These are phyloP conservation scores for Spathaspora sp. DNA, from an alignment of 1,139 yeast genomes.

Conservation along the genomic window DNA sequence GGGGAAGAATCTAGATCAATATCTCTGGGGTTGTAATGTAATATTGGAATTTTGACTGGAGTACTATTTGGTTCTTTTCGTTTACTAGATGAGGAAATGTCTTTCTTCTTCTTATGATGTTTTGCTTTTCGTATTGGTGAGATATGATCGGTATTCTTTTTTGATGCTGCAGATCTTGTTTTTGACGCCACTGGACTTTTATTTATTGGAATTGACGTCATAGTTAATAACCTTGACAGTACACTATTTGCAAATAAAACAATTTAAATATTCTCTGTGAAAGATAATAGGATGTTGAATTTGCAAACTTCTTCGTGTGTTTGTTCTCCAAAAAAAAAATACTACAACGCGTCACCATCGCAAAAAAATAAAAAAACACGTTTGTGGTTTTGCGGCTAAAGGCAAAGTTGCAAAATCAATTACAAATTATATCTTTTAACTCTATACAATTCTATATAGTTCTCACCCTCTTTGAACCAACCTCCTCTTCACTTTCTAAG, in stretches of 20 bases:
- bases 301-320: too few species aligned
- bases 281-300: background rate
- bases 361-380: too few species aligned
- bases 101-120: conserved; percentile 2
- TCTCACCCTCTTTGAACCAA: conserved; percentile 5
- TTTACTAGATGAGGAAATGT: background rate
- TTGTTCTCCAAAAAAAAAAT: background rate
- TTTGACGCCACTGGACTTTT: conserved; percentile 1
- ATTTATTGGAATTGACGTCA: background rate
- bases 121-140: conserved; percentile 4
- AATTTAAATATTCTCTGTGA: background rate
- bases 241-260: too few species aligned
- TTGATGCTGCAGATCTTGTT: background rate
- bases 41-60: conserved; percentile 1
- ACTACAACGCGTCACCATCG: background rate
- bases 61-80: background rate
- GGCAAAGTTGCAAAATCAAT: background rate
- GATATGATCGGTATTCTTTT: background rate
- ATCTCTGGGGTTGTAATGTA: conserved; percentile 2
- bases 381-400: too few species aligned
- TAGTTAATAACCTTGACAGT: background rate
- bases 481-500: conserved; percentile 9
- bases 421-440: background rate
- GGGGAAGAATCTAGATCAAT: conserved; percentile 21
- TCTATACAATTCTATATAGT: background rate